phyloP scores from a whole-genome alignment of 148 eudicot genomes.

The Rhododendron vialii region DNA sequence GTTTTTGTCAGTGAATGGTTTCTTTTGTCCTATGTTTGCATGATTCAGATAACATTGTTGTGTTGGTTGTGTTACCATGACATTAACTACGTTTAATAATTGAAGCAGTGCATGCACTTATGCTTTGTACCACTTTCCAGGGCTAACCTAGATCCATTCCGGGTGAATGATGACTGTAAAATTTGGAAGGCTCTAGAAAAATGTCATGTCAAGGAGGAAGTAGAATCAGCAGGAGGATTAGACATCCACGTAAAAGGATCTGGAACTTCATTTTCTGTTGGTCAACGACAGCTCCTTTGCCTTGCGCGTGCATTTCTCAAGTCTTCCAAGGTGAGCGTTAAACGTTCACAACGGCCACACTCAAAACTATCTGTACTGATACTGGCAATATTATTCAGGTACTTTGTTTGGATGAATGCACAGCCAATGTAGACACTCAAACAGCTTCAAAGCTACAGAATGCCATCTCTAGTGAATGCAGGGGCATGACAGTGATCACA shows the following conservation, averaged over 20 bases:
- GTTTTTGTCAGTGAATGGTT: neutral
- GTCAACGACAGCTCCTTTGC: slow-evolving; percentile 91
- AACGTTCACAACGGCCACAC: neutral
- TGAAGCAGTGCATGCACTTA: neutral
- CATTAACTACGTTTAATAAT: neutral
- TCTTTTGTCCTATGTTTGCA: neutral
- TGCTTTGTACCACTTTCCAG: slow-evolving; percentile 30
- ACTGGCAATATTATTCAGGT: slow-evolving; percentile 36
- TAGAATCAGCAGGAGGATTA: slow-evolving; percentile 71
- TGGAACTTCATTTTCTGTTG: slow-evolving; percentile 77
- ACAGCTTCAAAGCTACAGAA: slow-evolving; percentile 74
- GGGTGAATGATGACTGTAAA: slow-evolving; percentile 40
- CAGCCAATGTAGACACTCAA: slow-evolving; percentile 84
- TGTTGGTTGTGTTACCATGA: neutral
- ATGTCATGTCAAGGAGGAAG: slow-evolving; percentile 78
- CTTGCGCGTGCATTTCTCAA: slow-evolving; percentile 95
- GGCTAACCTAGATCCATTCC: slow-evolving; percentile 80
- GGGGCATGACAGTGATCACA: slow-evolving; percentile 74
- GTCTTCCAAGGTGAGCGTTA: slow-evolving; percentile 61
- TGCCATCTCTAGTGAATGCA: slow-evolving; percentile 77
- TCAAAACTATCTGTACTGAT: neutral
- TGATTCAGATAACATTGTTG: neutral
- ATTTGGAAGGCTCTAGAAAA: slow-evolving; percentile 74
- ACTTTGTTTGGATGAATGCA: slow-evolving; percentile 93
- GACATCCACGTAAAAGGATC: slow-evolving; percentile 65